Conservation (phyloP, 345 rosid species). For the Boechera retrofracta region DNA sequence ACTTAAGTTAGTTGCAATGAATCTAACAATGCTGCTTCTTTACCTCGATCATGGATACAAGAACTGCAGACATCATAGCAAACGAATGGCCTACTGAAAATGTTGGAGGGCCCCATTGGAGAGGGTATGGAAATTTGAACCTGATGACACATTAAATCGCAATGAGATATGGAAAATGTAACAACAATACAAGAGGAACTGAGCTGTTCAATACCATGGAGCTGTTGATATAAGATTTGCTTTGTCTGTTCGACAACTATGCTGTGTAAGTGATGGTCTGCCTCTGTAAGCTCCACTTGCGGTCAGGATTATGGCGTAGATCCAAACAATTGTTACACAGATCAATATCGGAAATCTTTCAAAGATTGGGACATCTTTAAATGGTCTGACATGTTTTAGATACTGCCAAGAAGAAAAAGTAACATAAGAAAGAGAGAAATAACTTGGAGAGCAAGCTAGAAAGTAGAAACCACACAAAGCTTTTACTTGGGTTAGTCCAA, state of each 20-base stretch:
- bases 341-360: conserved; percentile 84
- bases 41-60: conserved; percentile 97
- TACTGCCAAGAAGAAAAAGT: conserved; percentile 58
- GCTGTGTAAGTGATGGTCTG: conserved; percentile 60
- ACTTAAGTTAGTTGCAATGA: conserved; percentile 3
- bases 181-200: neutral
- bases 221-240: conserved; percentile 85
- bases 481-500: conserved; percentile 75
- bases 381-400: conserved; percentile 71
- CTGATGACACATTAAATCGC: conserved; percentile 46
- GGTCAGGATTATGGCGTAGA: conserved; percentile 82
- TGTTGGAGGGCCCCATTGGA: conserved; percentile 99
- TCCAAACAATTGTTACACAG: conserved; percentile 76
- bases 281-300: conserved; percentile 88
- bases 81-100: conserved; percentile 93
- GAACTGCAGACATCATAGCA: conserved; percentile 94
- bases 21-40: neutral
- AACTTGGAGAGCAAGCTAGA: conserved; percentile 7
- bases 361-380: conserved; percentile 63
- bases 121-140: conserved; percentile 95
- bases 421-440: conserved; percentile 12
- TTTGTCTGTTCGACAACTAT: conserved; percentile 83
- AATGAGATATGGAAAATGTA: conserved; percentile 14
- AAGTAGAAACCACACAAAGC: conserved; percentile 18
- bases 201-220: conserved; percentile 67